These are phyloP conservation scores for Ceratobasidium sp. DNA, from an alignment of 1,284 basidiomycete genomes.

Conservation along the genomic window DNA sequence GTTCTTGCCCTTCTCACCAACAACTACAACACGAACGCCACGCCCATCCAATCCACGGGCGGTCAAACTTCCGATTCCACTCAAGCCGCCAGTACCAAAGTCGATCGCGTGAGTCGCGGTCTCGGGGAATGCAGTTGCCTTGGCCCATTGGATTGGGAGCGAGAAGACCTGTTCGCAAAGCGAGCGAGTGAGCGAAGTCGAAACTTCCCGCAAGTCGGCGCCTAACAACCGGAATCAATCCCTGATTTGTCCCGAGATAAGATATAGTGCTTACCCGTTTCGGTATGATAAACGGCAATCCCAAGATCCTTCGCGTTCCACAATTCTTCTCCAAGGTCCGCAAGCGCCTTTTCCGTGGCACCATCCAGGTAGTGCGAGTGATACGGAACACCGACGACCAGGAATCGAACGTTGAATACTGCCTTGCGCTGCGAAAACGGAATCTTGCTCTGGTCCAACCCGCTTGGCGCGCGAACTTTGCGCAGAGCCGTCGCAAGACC, in stretches of 20 bases:
- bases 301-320: constrained; percentile 79
- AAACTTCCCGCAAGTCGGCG: constrained; percentile 73
- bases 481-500: constrained; percentile 91
- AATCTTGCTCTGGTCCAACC: constrained; percentile 91
- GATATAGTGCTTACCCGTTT: constrained; percentile 53
- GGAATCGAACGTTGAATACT: constrained; percentile 91
- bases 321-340: constrained; percentile 72
- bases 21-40: constrained; percentile 86
- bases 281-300: constrained; percentile 91
- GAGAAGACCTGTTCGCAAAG: constrained; percentile 95
- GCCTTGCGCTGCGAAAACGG: constrained; percentile 95
- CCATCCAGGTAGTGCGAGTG: constrained; percentile 87
- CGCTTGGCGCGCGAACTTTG: constrained; percentile 85
- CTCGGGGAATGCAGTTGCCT: constrained; percentile 87
- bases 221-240: constrained; percentile 57
- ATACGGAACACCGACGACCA: constrained; percentile 94
- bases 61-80: constrained; percentile 91
- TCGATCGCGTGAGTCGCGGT: constrained; percentile 93
- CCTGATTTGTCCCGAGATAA: constrained; percentile 4
- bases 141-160: constrained; percentile 89
- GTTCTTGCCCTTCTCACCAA: constrained; percentile 85
- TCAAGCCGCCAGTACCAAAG: constrained; percentile 94
- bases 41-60: constrained; percentile 91
- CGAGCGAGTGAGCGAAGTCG: constrained; percentile 75
- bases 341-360: constrained; percentile 75